Evolutionary conservation across 441 rosid genomes (phyloP), one percentile per base, ranked within the genome.

Genomic region (Populus hybrid): DNA sequence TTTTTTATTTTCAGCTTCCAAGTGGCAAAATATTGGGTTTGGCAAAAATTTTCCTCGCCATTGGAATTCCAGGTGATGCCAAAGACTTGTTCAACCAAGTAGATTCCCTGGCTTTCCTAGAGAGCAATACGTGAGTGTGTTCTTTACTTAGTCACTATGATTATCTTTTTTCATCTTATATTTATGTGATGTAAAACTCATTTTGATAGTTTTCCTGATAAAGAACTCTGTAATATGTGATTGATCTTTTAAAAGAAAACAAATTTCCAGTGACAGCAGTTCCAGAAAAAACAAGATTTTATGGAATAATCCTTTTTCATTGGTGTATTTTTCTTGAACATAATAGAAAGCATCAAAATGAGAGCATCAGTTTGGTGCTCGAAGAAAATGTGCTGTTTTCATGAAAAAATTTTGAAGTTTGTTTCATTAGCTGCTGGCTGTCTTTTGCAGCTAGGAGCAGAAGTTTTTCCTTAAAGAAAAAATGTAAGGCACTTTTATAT

Each of bases 1-100:
- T 88, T 83, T 83, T 79, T 66, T 30, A 50, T 74, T 80, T 88
- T 86, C 90, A 96, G 99, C 88, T 94, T 78, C 89, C 93, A 61
- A 87, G 89, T 46, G 91, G 90, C 78, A 90, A 86, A 80, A 83
- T 93, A 72, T 84, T 94, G 84, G 96, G 98, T 79, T 78, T 96
- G 87, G 98, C 98, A 32, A 94, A 88, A 83, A 92, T 90, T 86
- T 85, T 96, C 81, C 97, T 94, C 38, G 91, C 93, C 76, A 82
- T 94, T 81, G 98, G 96, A 81, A 82, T 89, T 89, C 96, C 96
- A 76, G 94, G 98, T 53, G 97, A 90, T 83, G 87, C 91, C 70
- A 90, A 89, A 77, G 96, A 93, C 82, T 82, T 96, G 69, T 91
- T 89, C 87, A 85, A 86, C 83, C 99, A 96, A 86, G 81, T 96